A percentile compares a stretch with the other conserved stretches of the same genome.
Evolutionary conservation across 331 rosid genomes (phyloP).

Genomic region (Stylosanthes scabra): DNA sequence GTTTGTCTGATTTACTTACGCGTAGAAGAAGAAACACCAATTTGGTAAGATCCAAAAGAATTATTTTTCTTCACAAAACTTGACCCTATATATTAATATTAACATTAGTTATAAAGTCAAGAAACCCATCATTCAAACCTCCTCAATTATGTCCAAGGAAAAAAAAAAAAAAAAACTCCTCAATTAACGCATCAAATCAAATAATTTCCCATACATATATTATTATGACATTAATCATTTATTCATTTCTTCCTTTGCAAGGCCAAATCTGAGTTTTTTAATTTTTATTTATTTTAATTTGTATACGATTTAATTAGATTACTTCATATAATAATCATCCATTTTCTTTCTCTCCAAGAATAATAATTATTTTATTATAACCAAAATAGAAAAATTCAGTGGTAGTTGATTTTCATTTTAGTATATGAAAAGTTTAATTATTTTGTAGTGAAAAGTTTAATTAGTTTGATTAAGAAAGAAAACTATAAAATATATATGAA

Average conservation of each 20-base stretch:
- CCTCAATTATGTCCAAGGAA: constrained; percentile 19
- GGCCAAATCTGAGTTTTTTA: neutral
- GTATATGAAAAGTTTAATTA: too few species aligned
- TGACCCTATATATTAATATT: neutral
- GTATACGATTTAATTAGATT: neutral
- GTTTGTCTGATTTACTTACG: constrained; percentile 12
- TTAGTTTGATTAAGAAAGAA: too few species aligned
- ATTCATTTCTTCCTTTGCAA: neutral
- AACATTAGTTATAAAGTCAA: constrained; percentile 18
- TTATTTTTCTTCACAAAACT: neutral
- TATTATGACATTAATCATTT: neutral
- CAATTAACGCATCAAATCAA: constrained; percentile 19
- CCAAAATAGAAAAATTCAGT: too few species aligned
- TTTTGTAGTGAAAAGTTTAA: too few species aligned
- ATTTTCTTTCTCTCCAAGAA: neutral
- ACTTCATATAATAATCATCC: neutral
- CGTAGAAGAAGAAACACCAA: constrained; percentile 7
- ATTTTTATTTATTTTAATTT: neutral
- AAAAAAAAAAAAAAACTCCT: neutral
- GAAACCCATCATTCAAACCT: constrained; percentile 9
- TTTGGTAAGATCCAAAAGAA: neutral
- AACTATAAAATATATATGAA: too few species aligned
- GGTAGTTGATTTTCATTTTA: too few species aligned
- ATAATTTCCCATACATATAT: neutral
- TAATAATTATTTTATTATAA: too few species aligned